Percentiles rank a stretch among this genome's conserved stretches.
Evolutionary conservation across 2,329 filamentous ascomycete genomes (phyloP).

Genomic region (Diaporthe ilicicola): DNA sequence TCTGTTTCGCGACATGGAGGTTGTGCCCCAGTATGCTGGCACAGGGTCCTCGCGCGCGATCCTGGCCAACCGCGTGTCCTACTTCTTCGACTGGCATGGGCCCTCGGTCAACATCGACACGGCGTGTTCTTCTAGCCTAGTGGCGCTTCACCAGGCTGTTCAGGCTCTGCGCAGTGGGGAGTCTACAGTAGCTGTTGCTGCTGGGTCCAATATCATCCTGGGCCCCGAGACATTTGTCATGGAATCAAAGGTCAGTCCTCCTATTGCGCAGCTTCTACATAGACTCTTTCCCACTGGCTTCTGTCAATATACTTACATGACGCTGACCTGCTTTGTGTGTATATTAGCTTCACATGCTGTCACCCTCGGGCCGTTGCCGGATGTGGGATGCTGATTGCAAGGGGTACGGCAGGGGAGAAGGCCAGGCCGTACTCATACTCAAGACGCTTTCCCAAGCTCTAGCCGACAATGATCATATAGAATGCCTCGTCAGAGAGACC

Average conservation of each 20-base stretch:
- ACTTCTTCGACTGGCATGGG: conserved; percentile 50
- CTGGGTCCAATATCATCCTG: conserved; percentile 46
- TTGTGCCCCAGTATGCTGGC: conserved; percentile 27
- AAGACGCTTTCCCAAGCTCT: conserved; percentile 57
- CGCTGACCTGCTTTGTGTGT: no score
- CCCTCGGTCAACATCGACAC: conserved; percentile 53
- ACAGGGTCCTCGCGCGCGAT: conserved; percentile 44
- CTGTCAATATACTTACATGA: no score
- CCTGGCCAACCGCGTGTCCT: conserved; percentile 48
- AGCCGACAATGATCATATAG: conserved; percentile 51
- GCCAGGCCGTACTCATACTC: conserved; percentile 54
- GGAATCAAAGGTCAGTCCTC: no score
- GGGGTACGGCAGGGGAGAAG: conserved; percentile 62
- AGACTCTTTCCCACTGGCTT: no score
- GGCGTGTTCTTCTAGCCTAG: conserved; percentile 50
- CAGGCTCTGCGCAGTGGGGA: conserved; percentile 44
- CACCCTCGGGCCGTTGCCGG: conserved; percentile 47
- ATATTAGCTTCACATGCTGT: no score
- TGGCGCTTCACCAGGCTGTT: conserved; percentile 49
- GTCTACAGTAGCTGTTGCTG: conserved; percentile 43
- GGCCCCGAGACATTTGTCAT: conserved; percentile 44
- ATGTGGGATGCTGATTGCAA: conserved; percentile 58
- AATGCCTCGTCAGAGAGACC: conserved; percentile 51
- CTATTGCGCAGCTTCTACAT: no score
- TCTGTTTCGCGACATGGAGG: conserved; percentile 29